These are phyloP conservation scores for Lichtheimia ramosa DNA, from an alignment of 371 early-diverging fungal species.

Conservation along the genomic window DNA sequence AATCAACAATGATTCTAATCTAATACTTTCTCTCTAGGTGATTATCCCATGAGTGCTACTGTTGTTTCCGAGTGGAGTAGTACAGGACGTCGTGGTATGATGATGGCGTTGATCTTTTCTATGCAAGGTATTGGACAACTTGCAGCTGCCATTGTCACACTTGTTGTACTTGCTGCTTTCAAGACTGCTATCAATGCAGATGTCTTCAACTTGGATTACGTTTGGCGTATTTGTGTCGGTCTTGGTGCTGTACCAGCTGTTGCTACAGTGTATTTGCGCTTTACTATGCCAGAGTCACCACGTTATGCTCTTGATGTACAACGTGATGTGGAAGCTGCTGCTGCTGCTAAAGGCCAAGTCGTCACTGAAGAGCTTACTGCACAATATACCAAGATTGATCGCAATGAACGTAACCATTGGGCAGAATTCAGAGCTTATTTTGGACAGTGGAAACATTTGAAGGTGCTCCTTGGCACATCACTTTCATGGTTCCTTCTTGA, in stretches of 20 bases:
- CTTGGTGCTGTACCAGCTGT: conserved; percentile 86
- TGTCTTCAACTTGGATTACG: conserved; percentile 73
- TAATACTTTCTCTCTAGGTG: conserved; percentile 32
- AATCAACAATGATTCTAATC: background rate
- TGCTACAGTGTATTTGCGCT: conserved; percentile 82
- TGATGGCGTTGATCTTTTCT: conserved; percentile 81
- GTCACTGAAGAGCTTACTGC: conserved; percentile 32
- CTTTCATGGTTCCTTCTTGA: conserved; percentile 86
- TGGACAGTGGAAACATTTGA: conserved; percentile 74
- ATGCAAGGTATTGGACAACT: conserved; percentile 93
- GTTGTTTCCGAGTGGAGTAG: conserved; percentile 89
- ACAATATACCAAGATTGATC: conserved; percentile 46
- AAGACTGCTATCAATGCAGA: conserved; percentile 63
- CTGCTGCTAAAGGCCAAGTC: conserved; percentile 50
- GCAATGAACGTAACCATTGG: conserved; percentile 45
- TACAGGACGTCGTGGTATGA: conserved; percentile 66
- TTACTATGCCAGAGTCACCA: conserved; percentile 94
- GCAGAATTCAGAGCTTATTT: conserved; percentile 75
- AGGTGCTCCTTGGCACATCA: conserved; percentile 77
- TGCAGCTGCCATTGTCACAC: conserved; percentile 71
- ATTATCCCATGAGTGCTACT: conserved; percentile 81
- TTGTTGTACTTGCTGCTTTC: conserved; percentile 72
- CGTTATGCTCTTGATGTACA: conserved; percentile 81
- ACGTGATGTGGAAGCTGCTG: conserved; percentile 66
- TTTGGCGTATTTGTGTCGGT: conserved; percentile 85